Conservation (phyloP, 2,329 filamentous ascomycete genomes). For the Aurifilum marmelostoma region DNA sequence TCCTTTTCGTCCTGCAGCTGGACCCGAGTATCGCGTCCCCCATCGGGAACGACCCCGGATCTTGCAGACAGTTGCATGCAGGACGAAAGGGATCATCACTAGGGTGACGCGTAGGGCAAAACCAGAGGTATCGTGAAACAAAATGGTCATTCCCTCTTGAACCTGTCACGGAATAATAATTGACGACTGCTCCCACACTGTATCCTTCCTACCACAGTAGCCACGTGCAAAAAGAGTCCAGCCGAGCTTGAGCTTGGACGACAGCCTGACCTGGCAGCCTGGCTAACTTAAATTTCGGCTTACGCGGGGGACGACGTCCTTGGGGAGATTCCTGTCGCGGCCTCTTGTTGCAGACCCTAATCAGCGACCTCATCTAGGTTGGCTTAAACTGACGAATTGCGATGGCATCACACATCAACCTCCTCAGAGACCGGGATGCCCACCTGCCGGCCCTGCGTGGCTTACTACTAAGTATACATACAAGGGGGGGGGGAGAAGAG, state of each 20-base stretch:
- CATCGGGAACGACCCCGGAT: conserved; percentile 17
- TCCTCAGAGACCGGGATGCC: not conserved
- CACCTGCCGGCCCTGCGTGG: conserved; percentile 4
- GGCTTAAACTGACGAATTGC: not conserved
- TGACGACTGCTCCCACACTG: not conserved
- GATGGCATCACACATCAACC: not conserved
- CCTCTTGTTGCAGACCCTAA: conserved; percentile 7
- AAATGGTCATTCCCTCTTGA: not conserved
- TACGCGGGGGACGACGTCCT: not conserved
- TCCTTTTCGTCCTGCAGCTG: conserved; percentile 23
- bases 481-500: not conserved
- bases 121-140: not conserved
- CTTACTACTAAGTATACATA: not conserved
- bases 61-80: conserved; percentile 22
- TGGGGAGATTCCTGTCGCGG: not conserved
- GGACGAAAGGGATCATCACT: conserved; percentile 14
- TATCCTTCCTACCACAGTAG: not conserved
- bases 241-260: not conserved
- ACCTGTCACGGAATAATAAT: not conserved
- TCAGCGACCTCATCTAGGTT: not conserved
- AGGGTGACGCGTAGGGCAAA: not conserved
- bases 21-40: conserved; percentile 17
- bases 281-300: not conserved
- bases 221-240: not conserved
- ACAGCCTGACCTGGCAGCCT: not conserved